Evolutionary conservation across 1,284 basidiomycete genomes (phyloP).

Genomic region (Afroboletus lepidellus): DNA sequence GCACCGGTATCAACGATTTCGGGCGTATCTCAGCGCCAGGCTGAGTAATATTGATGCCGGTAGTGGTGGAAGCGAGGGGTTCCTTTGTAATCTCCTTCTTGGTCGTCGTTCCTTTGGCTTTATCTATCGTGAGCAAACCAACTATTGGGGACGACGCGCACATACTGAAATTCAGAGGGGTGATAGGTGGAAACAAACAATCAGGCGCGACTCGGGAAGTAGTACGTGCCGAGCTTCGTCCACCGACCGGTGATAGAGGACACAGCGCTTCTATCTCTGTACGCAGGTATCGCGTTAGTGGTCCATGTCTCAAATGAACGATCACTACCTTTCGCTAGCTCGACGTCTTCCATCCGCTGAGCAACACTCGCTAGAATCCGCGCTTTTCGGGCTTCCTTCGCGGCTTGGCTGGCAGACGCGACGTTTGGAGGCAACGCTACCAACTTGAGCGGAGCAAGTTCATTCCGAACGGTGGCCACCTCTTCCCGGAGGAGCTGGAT

Average conservation of each 20-base stretch:
- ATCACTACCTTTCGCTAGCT: constrained; percentile 9
- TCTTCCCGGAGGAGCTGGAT: constrained; percentile 19
- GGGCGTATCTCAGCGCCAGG: neutral
- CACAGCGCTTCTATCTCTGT: neutral
- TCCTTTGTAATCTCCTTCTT: constrained; percentile 1
- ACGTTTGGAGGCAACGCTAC: neutral
- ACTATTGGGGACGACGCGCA: neutral
- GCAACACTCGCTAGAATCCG: constrained; percentile 1
- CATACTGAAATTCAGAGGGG: no score
- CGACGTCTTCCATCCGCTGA: neutral
- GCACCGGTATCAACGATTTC: neutral
- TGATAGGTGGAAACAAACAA: neutral
- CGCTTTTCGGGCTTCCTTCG: constrained; percentile 5
- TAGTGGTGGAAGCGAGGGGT: neutral
- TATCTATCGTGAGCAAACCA: neutral
- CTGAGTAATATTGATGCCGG: neutral
- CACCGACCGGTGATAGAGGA: neutral
- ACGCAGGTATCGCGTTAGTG: constrained; percentile 1
- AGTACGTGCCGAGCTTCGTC: neutral
- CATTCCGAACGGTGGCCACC: constrained; percentile 10
- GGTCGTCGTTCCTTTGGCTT: neutral
- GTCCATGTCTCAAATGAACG: neutral
- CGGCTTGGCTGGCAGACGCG: neutral
- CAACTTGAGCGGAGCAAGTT: constrained; percentile 14
- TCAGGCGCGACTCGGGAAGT: neutral